Base-by-base conservation (phyloP, 257 asterid species). In the Plantago major region DNA sequence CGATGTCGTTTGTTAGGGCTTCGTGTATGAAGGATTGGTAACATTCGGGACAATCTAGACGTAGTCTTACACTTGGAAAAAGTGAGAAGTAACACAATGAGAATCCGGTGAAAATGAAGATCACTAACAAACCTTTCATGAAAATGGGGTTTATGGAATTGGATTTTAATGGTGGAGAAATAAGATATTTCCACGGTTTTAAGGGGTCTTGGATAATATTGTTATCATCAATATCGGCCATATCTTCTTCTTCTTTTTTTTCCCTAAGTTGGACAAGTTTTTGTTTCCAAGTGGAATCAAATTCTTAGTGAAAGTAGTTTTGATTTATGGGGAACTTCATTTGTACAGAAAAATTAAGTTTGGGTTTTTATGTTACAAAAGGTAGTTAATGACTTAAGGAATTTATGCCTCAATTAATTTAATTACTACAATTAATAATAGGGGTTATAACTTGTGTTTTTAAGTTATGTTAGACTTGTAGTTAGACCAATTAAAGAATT, bases 71-170 rank as follows among this genome's bases (percentile, higher is more conserved):
- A 45, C 64, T 26, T 22, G 94, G 82, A 51, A 73, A 70, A n/a
- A 70, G 45, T 10, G 86, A 68, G 77, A 73, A 76, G 68, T 62
- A 79, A 22, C 70, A 63, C 10, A 87, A 16, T 12, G 82, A 79
- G 15, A 78, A 55, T 4, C 73, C 73, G 0, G 70, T 77, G 6
- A 84, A 22, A 18, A 73, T 4, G 65, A 66, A 79, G 67, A 86
- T 55, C 9, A 74, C 72, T 3, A 83, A 43, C 12, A 84, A 33
- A 53, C 62, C 64, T 66, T 71, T 89, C 82, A 82, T 75, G 68
- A 78, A 67, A 44, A 57, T 71, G 0, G 81, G 65, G 69, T 33
- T 59, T 17, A 72, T 1, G 40, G 64, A 18, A 6, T 11, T 30
- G 8, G 5, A 10, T 63, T 40, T 73, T 12, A 7, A 33, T 6